phyloP scores from a whole-genome alignment of 2,329 filamentous ascomycete species.

The Massarina eburnea region DNA sequence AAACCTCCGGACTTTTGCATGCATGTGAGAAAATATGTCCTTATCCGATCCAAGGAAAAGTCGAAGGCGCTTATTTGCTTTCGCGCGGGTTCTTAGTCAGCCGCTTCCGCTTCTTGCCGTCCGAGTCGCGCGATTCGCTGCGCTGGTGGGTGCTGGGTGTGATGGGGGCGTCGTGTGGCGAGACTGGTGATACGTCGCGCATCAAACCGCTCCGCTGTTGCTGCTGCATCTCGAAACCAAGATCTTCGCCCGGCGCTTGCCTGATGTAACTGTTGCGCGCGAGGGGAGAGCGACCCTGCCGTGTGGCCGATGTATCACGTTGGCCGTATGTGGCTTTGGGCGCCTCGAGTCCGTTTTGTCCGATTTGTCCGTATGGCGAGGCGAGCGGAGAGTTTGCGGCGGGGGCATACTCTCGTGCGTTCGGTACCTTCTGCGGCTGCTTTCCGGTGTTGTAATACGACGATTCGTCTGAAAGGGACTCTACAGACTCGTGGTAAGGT shows the following conservation, averaged over 20 bases:
- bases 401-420: conserved; percentile 25
- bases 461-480: conserved; percentile 40
- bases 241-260: conserved; percentile 32
- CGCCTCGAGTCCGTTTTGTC: conserved; percentile 25
- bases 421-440: conserved; percentile 21
- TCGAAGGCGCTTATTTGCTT: conserved; percentile 2
- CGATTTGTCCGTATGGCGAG: too few relatives aligned
- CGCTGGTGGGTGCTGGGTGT: conserved; percentile 24
- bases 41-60: not conserved
- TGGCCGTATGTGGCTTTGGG: conserved; percentile 32
- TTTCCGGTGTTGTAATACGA: conserved; percentile 32
- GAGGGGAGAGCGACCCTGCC: conserved; percentile 49
- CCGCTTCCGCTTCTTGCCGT: conserved; percentile 36
- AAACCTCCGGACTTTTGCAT: conserved; percentile 5
- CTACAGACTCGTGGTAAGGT: conserved; percentile 37
- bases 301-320: conserved; percentile 20
- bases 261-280: conserved; percentile 48
- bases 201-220: conserved; percentile 36
- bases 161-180: conserved; percentile 15
- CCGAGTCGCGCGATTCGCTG: conserved; percentile 37
- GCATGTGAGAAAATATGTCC: conserved; percentile 2
- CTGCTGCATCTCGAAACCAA: conserved; percentile 39
- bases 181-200: conserved; percentile 35
- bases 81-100: conserved; percentile 35
- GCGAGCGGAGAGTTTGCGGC: conserved; percentile 32